Percentiles rank a stretch among this genome's conserved stretches.
Conservation (phyloP, 2,329 filamentous ascomycete genomes). For the Fusarium sacchari region DNA sequence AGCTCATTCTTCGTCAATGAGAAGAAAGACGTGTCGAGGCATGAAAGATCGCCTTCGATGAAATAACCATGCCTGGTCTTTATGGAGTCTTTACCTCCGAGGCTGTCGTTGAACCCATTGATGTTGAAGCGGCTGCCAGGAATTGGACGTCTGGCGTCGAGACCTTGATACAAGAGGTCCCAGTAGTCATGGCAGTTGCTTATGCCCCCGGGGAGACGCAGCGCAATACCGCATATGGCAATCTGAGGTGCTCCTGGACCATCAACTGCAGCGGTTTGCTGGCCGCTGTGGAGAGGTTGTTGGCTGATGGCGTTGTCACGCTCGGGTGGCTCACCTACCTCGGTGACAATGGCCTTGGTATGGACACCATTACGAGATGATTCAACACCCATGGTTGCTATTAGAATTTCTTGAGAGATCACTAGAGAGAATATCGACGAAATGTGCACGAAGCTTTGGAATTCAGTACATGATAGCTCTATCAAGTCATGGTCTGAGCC, state of each 20-base stretch:
- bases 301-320: background rate
- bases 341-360: too few relatives aligned
- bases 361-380: too few relatives aligned
- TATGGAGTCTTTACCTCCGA: background rate
- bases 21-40: slow-evolving; percentile 13
- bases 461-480: too few relatives aligned
- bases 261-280: too few relatives aligned
- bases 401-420: too few relatives aligned
- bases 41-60: background rate
- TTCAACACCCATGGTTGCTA: too few relatives aligned
- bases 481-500: too few relatives aligned
- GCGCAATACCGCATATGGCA: background rate
- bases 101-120: background rate
- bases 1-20: background rate
- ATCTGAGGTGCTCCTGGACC: background rate
- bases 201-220: slow-evolving; percentile 9
- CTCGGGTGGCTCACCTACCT: background rate
- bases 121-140: slow-evolving; percentile 3
- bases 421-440: too few relatives aligned
- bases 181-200: background rate
- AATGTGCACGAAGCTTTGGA: too few relatives aligned
- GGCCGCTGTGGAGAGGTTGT: background rate
- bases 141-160: background rate
- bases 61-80: slow-evolving; percentile 2
- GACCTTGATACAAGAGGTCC: background rate